These are phyloP conservation scores for Viola odorata DNA, from an alignment of 345 rosid genomes.

Conservation along the genomic window DNA sequence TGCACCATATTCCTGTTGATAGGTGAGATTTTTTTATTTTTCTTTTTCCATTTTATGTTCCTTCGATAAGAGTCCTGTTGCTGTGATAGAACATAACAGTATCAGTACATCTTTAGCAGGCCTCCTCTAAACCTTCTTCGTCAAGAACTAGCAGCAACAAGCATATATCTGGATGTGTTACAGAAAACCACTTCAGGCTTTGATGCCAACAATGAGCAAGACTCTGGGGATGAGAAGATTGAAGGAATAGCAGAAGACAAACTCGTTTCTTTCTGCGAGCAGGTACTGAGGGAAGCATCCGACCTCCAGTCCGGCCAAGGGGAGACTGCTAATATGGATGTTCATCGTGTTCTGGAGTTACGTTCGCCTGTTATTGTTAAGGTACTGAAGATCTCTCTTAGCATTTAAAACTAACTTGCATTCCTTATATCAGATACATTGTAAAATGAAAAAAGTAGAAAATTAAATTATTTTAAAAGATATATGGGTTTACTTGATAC, in stretches of 20 bases:
- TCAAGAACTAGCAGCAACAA: conserved; percentile 83
- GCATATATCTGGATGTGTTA: conserved; percentile 78
- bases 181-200: conserved; percentile 67
- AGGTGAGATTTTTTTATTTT: conserved; percentile 40
- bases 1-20: conserved; percentile 75
- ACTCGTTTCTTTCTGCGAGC: conserved; percentile 81
- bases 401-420: background rate
- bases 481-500: background rate
- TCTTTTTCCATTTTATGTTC: background rate
- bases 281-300: conserved; percentile 79
- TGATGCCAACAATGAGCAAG: conserved; percentile 22
- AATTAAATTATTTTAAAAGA: too few species aligned
- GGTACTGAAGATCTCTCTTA: conserved; percentile 36
- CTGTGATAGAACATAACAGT: background rate
- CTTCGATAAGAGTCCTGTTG: conserved; percentile 2
- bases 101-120: conserved; percentile 41
- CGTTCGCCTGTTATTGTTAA: conserved; percentile 88
- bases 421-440: too few species aligned
- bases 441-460: too few species aligned
- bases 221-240: conserved; percentile 38
- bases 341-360: conserved; percentile 80
- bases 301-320: conserved; percentile 69
- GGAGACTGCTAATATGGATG: conserved; percentile 73
- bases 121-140: conserved; percentile 92
- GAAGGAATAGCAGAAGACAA: conserved; percentile 77